phyloP scores from a whole-genome alignment of 208 protist species.

The Trypanosoma congolense region DNA sequence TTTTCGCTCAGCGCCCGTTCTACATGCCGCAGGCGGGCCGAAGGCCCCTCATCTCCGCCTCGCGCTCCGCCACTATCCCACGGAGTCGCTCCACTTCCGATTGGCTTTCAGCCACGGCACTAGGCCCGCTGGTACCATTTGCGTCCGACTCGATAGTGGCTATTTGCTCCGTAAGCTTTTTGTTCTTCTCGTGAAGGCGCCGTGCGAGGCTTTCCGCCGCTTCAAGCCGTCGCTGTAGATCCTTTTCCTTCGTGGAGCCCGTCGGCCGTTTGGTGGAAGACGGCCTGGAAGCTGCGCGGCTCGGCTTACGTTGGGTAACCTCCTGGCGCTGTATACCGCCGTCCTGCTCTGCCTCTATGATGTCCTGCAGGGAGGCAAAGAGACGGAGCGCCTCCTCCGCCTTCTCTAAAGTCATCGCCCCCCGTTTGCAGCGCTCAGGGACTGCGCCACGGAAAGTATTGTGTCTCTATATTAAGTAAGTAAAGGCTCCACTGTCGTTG shows the following conservation, averaged over 20 bases:
- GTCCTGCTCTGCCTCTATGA: slow-evolving; percentile 3
- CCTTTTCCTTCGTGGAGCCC: neutral
- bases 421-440: too few relatives aligned
- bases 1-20: too few relatives aligned
- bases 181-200: slow-evolving; percentile 31
- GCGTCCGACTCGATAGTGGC: slow-evolving; percentile 3
- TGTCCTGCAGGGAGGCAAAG: slow-evolving; percentile 19
- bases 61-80: neutral
- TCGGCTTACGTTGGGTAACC: neutral
- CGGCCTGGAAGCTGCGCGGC: neutral
- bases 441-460: too few relatives aligned
- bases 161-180: slow-evolving; percentile 21
- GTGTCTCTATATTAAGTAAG: neutral
- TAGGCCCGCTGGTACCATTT: neutral
- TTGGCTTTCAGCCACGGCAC: slow-evolving; percentile 10
- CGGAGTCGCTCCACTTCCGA: slow-evolving; percentile 14
- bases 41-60: neutral
- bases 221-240: slow-evolving; percentile 14
- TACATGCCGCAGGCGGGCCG: too few relatives aligned
- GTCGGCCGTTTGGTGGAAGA: neutral
- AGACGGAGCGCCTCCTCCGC: slow-evolving; percentile 25
- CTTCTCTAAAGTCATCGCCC: slow-evolving; percentile 10
- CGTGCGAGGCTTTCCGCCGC: slow-evolving; percentile 27
- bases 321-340: too few relatives aligned
- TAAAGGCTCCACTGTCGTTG: too few relatives aligned